Conservation (phyloP, 176 grass and related monocot genomes). For the Triticum monococcum region DNA sequence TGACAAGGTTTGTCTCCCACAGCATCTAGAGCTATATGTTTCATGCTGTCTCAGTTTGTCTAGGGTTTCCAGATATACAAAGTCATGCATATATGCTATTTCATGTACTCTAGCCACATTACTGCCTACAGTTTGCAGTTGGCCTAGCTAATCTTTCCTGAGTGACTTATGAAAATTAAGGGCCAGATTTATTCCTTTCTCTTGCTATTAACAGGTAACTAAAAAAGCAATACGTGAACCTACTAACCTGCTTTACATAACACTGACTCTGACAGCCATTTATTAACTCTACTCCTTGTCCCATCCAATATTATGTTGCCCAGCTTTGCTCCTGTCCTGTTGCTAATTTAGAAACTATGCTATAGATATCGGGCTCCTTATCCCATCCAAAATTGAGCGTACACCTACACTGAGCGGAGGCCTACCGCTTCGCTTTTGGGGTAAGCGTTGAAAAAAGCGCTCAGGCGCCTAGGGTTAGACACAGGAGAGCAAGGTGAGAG, state of each 20-base stretch:
- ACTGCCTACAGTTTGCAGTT: conserved; percentile 13
- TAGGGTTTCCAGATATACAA: neutral
- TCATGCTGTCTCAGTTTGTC: conserved; percentile 11
- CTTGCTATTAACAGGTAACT: neutral
- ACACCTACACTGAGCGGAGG: too few species aligned
- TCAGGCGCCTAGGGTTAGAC: too few species aligned
- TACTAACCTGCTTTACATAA: neutral
- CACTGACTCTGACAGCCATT: neutral
- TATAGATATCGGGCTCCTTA: neutral
- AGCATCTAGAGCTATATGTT: conserved; percentile 21
- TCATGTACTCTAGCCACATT: neutral
- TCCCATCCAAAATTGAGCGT: too few species aligned
- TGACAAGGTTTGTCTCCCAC: conserved; percentile 69
- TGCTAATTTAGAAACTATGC: conserved; percentile 16
- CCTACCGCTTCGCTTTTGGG: too few species aligned
- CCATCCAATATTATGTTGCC: conserved; percentile 20
- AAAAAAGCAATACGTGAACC: neutral
- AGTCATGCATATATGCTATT: neutral
- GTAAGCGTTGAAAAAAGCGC: too few species aligned
- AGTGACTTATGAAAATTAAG: neutral
- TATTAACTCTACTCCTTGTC: conserved; percentile 19
- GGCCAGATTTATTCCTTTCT: neutral
- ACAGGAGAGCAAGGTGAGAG: too few species aligned
- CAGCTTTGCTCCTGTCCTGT: neutral
- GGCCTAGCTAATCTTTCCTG: conserved; percentile 20